These are phyloP conservation scores for Clitoria ternatea DNA, from an alignment of 306 rosid genomes.

Conservation along the genomic window DNA sequence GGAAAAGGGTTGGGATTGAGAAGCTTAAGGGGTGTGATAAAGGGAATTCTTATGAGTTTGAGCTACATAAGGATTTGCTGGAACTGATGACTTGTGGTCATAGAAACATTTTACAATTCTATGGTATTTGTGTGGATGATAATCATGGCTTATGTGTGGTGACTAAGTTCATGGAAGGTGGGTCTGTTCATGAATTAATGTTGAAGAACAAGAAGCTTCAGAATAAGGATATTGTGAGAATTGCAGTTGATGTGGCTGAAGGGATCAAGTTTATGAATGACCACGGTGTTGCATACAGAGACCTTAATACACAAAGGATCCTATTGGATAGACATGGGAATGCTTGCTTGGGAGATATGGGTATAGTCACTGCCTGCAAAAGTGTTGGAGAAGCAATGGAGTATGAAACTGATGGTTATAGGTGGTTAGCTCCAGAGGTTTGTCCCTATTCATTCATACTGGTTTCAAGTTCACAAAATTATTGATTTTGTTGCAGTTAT, in stretches of 20 bases:
- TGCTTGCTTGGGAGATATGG: constrained; percentile 91
- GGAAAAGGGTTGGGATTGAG: constrained; percentile 88
- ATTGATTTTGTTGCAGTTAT: constrained; percentile 20
- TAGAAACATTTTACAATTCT: constrained; percentile 70
- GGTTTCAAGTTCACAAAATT: constrained; percentile 15
- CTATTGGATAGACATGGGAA: constrained; percentile 81
- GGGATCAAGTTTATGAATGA: constrained; percentile 91
- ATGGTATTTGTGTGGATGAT: constrained; percentile 82
- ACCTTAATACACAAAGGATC: constrained; percentile 80
- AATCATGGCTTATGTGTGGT: constrained; percentile 87
- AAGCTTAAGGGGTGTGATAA: constrained; percentile 94
- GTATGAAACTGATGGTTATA: constrained; percentile 93
- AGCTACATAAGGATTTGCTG: constrained; percentile 72
- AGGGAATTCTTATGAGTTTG: constrained; percentile 76
- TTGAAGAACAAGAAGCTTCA: constrained; percentile 76
- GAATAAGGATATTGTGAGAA: constrained; percentile 67
- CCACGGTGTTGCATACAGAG: constrained; percentile 75
- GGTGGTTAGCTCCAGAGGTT: constrained; percentile 99
- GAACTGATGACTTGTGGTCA: constrained; percentile 92
- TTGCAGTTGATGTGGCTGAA: constrained; percentile 79
- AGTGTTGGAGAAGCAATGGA: constrained; percentile 79
- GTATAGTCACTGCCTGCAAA: constrained; percentile 80
- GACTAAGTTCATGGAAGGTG: constrained; percentile 86
- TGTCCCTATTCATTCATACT: constrained; percentile 33
- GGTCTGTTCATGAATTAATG: constrained; percentile 72